Conservation (phyloP, 176 grass and related monocot species). For the Musa beccarii region DNA sequence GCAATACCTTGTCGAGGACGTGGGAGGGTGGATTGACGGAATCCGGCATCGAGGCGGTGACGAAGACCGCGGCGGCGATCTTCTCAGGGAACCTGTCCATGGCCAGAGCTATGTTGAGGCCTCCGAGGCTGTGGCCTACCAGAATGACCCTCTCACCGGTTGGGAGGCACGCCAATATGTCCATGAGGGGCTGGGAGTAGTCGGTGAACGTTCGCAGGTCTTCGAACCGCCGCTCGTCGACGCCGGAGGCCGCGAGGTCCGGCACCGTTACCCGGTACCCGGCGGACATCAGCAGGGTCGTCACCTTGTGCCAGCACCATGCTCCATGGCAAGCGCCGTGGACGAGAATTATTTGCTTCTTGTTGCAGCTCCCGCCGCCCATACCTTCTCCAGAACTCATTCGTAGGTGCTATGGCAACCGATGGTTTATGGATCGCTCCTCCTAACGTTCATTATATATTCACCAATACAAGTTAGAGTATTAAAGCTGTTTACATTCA, state of each 20-base stretch:
- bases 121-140: conserved; percentile 81
- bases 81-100: conserved; percentile 74
- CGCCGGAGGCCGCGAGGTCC: conserved; percentile 69
- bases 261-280: conserved; percentile 53
- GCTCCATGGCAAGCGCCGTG: conserved; percentile 63
- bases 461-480: no score
- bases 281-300: conserved; percentile 34
- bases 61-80: conserved; percentile 60
- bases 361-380: neutral
- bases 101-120: conserved; percentile 46
- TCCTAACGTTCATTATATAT: no score
- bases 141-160: conserved; percentile 42
- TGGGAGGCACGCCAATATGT: conserved; percentile 38
- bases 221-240: conserved; percentile 35
- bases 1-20: conserved; percentile 38
- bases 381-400: no score
- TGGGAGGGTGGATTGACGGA: conserved; percentile 26
- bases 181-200: conserved; percentile 59
- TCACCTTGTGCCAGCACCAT: conserved; percentile 80
- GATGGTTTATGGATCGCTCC: no score
- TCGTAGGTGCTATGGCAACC: no score
- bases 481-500: no score
- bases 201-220: conserved; percentile 60
- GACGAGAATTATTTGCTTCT: conserved; percentile 51
- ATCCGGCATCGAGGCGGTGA: conserved; percentile 61